A percentile compares a stretch with the other conserved stretches of the same genome.
Evolutionary conservation across 208 protist species (phyloP).

Genomic region (Endotrypanum monterogeii): DNA sequence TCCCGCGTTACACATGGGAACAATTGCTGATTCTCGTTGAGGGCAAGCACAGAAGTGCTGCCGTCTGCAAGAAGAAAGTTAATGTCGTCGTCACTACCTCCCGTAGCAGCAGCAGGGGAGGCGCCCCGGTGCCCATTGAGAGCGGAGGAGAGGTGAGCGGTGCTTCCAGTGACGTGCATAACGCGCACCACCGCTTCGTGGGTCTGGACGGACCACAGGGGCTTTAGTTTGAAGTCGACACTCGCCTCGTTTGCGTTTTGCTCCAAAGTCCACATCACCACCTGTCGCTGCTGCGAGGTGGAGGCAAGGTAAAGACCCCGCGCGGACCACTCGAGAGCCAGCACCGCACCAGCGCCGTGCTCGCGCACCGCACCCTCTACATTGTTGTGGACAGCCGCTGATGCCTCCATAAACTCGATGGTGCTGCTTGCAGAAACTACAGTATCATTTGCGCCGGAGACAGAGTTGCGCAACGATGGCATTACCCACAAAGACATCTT

Average conservation of each 20-base stretch:
- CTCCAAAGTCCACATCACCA: conserved; percentile 77
- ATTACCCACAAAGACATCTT: conserved; percentile 71
- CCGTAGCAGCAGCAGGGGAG: conserved; percentile 1
- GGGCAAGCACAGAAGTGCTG: conserved; percentile 36
- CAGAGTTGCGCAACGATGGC: conserved; percentile 31
- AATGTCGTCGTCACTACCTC: conserved; percentile 60
- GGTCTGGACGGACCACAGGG: conserved; percentile 73
- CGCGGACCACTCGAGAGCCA: conserved; percentile 55
- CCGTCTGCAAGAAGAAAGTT: conserved; percentile 67
- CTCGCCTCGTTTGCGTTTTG: conserved; percentile 33
- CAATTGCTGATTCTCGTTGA: conserved; percentile 77
- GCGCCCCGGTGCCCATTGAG: neutral
- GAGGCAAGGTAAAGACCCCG: conserved; percentile 66
- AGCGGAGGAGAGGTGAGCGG: neutral
- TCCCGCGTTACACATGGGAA: conserved; percentile 47
- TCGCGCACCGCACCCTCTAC: conserved; percentile 63
- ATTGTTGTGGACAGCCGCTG: conserved; percentile 41
- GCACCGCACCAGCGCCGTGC: conserved; percentile 59
- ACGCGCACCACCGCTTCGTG: conserved; percentile 42
- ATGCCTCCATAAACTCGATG: conserved; percentile 38
- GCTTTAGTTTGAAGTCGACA: conserved; percentile 42
- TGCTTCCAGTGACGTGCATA: conserved; percentile 40
- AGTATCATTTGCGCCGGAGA: conserved; percentile 30
- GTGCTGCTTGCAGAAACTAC: conserved; percentile 22
- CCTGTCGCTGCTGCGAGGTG: conserved; percentile 49